These are phyloP conservation scores for Cetradonia linearis DNA, from an alignment of 495 filamentous ascomycete genomes.

Conservation along the genomic window DNA sequence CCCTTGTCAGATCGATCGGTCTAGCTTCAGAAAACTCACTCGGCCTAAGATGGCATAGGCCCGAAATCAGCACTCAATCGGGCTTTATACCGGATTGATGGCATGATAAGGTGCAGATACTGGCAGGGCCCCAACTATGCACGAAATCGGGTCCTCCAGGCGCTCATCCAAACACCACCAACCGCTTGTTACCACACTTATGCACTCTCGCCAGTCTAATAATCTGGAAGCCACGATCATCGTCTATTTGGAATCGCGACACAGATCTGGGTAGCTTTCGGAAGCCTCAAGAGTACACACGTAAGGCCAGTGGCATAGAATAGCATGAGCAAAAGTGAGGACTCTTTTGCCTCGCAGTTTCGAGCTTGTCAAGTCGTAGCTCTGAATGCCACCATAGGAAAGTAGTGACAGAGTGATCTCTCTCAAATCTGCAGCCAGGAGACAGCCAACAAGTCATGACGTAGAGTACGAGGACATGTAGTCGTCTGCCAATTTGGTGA, in stretches of 20 bases:
- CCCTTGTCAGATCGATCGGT: background rate
- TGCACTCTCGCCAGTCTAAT: background rate
- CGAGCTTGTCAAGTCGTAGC: background rate
- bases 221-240: conserved; percentile 4
- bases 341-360: background rate
- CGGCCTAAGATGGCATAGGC: background rate
- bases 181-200: background rate
- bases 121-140: conserved; percentile 4
- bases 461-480: background rate
- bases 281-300: background rate
- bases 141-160: background rate
- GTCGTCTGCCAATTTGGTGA: background rate
- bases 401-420: background rate
- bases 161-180: background rate
- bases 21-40: background rate
- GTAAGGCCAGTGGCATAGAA: background rate
- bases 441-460: background rate
- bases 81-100: background rate
- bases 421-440: background rate
- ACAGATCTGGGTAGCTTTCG: background rate
- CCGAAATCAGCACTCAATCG: background rate
- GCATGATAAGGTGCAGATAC: background rate
- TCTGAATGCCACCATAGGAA: background rate
- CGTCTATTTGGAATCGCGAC: background rate
- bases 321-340: background rate